Percentiles rank a stretch among this genome's conserved stretches.
phyloP scores from a whole-genome alignment of 768 basidiomycete genomes.

The Russula ochroleuca region DNA sequence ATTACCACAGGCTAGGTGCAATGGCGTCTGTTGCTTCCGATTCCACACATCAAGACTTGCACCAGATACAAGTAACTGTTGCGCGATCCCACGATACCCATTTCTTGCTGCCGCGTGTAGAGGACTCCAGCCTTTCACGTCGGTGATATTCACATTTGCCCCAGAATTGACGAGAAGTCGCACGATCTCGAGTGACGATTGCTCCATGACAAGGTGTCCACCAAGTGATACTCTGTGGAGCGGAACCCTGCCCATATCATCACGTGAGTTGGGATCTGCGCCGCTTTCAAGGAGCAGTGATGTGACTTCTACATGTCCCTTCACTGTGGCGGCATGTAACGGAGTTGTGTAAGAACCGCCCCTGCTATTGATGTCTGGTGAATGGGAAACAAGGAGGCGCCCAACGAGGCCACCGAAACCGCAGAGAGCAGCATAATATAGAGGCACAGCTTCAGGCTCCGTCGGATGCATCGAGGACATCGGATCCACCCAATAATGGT shows the following conservation, averaged over 20 bases:
- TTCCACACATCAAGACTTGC: neutral
- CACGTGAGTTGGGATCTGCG: neutral
- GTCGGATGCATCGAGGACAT: neutral
- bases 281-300: neutral
- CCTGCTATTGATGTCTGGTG: too few species aligned
- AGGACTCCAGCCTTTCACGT: neutral
- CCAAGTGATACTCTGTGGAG: neutral
- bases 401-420: neutral
- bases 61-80: neutral
- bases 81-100: neutral
- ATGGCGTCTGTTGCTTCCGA: neutral
- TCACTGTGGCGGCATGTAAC: neutral
- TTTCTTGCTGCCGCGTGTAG: neutral
- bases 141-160: neutral
- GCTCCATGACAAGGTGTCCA: neutral
- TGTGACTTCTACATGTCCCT: neutral
- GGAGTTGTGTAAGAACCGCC: slow-evolving; percentile 1
- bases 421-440: slow-evolving; percentile 17
- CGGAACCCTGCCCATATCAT: neutral
- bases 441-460: neutral
- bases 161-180: neutral
- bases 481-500: slow-evolving; percentile 3
- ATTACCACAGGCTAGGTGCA: neutral
- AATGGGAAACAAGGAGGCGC: too few species aligned
- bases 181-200: neutral